Evolutionary conservation across 345 rosid genomes (phyloP), one percentile per base, ranked within the genome.

Genomic region (Crucihimalaya himalaica): DNA sequence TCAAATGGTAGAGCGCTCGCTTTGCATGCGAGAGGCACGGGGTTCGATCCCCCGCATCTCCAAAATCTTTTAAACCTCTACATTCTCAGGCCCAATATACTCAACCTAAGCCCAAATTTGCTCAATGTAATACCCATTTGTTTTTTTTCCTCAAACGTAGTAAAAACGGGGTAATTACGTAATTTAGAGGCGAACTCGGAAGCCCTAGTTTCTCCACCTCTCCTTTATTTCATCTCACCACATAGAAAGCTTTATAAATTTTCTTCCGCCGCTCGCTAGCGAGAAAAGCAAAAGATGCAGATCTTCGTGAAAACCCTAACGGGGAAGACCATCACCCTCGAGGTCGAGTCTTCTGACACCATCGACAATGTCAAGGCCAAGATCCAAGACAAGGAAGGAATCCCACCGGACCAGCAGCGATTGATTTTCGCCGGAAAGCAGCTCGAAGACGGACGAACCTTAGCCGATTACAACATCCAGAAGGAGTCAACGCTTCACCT

Each of bases 1-100:
- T 71, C 95, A 87, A 86, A 86, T 87, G 97, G 95, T 86, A 84
- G 87, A 86, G 92, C 88, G 92, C 88, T 80, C 84, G 85, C 89
- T 84, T 91, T 66, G 47, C 67, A 58, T 74, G 68, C 66, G 59
- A 50, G 80, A 75, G 72, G 66, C 32, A 56, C 50, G 11, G 48
- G 71, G 71, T 66, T 66, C 58, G 58, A 66, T 66, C 14, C 70
- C 46, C 58, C 15, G 58, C 70, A 66, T 50, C 40, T 47, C 56
- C 63, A 51, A 5, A n/a, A n/a, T n/a, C 1, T 5, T 0, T 46
- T 15, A 34, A 15, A 15, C 1, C 5, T 5, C 15, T 20, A 2
- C 1, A 4, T 8, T 43, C 7, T 31, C 28, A 39, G 23, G 13
- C 20, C 39, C 39, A 35, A 35, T 35, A 35, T 10, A 34, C 2